Conservation (phyloP, 2,329 filamentous ascomycete genomes). For the Pleomassaria siparia region DNA sequence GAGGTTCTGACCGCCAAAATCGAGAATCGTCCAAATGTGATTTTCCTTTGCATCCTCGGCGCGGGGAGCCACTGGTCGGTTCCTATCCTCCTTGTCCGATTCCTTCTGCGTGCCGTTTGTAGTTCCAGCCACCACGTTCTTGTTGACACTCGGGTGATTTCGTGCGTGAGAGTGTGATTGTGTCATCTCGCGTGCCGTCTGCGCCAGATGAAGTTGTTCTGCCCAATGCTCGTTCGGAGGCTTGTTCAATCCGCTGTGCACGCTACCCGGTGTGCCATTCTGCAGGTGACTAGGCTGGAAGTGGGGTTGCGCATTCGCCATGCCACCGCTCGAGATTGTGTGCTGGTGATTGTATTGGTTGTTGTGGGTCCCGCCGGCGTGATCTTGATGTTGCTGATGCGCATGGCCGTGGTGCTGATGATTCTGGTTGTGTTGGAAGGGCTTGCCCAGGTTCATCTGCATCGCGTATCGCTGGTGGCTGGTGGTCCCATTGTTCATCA, state of each 20-base stretch:
- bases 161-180: slow-evolving; percentile 74
- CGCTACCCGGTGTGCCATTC: slow-evolving; percentile 59
- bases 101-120: slow-evolving; percentile 53
- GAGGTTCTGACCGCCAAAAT: slow-evolving; percentile 94
- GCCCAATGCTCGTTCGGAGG: slow-evolving; percentile 77
- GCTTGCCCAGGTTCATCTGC: slow-evolving; percentile 67
- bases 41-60: slow-evolving; percentile 43
- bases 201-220: slow-evolving; percentile 79
- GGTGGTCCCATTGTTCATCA: slow-evolving; percentile 73
- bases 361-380: slow-evolving; percentile 54
- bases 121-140: slow-evolving; percentile 60
- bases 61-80: slow-evolving; percentile 64
- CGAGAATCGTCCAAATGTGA: slow-evolving; percentile 89
- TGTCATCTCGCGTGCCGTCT: slow-evolving; percentile 70
- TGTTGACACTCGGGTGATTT: slow-evolving; percentile 69
- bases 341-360: slow-evolving; percentile 63
- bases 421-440: slow-evolving; percentile 62
- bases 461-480: slow-evolving; percentile 57
- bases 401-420: slow-evolving; percentile 54
- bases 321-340: slow-evolving; percentile 61
- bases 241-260: slow-evolving; percentile 59
- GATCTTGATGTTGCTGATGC: slow-evolving; percentile 63
- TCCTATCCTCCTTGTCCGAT: slow-evolving; percentile 60
- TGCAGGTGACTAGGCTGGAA: slow-evolving; percentile 61
- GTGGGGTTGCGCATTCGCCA: slow-evolving; percentile 66